These are phyloP conservation scores for Leccinum proximum DNA, from an alignment of 1,284 basidiomycete species.

Conservation along the genomic window DNA sequence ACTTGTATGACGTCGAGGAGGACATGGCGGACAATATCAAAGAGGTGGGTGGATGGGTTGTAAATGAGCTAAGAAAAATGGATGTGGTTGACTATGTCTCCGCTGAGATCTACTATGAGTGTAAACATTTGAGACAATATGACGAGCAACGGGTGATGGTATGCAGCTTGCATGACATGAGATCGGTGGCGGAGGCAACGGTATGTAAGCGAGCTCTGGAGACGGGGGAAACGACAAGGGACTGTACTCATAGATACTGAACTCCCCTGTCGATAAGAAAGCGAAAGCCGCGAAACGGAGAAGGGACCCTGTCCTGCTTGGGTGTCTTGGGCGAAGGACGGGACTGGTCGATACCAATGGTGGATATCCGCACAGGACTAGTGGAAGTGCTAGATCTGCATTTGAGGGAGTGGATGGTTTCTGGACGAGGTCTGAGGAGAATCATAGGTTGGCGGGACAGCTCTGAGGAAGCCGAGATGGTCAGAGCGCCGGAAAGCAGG, in stretches of 20 bases:
- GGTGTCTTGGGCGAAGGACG: constrained; percentile 39
- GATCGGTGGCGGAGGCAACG: constrained; percentile 38
- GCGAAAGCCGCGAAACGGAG: constrained; percentile 43
- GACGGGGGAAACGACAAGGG: constrained; percentile 39
- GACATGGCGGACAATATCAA: constrained; percentile 59
- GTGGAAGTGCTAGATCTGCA: constrained; percentile 29
- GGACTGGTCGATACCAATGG: constrained; percentile 69
- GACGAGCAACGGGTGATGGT: constrained; percentile 73
- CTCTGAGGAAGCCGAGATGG: constrained; percentile 36
- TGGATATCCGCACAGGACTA: constrained; percentile 43
- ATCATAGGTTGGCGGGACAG: constrained; percentile 27
- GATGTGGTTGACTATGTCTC: constrained; percentile 43
- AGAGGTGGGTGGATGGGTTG: constrained; percentile 70
- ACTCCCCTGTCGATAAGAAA: constrained; percentile 69
- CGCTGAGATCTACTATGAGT: constrained; percentile 61
- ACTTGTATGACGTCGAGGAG: constrained; percentile 57
- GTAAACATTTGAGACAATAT: constrained; percentile 64
- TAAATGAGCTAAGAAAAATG: constrained; percentile 69
- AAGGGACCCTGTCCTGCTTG: constrained; percentile 19
- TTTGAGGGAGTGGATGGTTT: constrained; percentile 16
- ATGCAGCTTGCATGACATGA: constrained; percentile 61
- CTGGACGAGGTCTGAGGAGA: constrained; percentile 21
- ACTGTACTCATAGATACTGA: constrained; percentile 52
- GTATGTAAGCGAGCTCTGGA: constrained; percentile 47
- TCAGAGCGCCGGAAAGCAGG: constrained; percentile 40